Evolutionary conservation across 2,329 filamentous ascomycete genomes (phyloP).

Genomic region (Aspergillus nomiae): DNA sequence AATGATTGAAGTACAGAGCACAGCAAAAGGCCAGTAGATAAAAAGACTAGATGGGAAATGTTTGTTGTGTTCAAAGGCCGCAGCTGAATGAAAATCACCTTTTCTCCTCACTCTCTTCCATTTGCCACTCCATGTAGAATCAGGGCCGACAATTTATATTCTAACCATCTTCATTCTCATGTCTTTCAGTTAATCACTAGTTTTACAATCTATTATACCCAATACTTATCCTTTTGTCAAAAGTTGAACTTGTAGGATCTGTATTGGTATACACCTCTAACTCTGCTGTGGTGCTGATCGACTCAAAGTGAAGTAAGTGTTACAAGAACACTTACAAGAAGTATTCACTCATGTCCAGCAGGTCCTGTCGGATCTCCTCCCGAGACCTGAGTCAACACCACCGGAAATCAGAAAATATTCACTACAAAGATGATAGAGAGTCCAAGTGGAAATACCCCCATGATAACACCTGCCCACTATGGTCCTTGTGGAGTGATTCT

Average conservation of each 20-base stretch:
- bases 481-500: background rate
- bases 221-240: background rate
- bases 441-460: background rate
- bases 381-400: background rate
- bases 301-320: background rate
- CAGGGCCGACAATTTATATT: too few species aligned
- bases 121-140: background rate
- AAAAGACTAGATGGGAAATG: background rate
- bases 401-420: background rate
- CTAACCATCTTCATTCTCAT: background rate
- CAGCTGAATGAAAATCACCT: background rate
- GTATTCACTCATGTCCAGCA: background rate
- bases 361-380: background rate
- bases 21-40: background rate
- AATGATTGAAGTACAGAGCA: background rate
- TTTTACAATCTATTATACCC: background rate
- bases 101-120: background rate
- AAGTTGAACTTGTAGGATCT: background rate
- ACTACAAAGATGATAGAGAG: background rate
- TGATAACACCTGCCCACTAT: background rate
- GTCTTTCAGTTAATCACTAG: background rate
- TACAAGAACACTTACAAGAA: background rate
- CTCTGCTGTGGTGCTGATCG: background rate
- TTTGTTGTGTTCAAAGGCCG: background rate
- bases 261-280: background rate